Evolutionary conservation across 192 early-diverging fungal species (phyloP), one percentile per base, ranked within the genome.

Genomic region (Podochytrium sp.): DNA sequence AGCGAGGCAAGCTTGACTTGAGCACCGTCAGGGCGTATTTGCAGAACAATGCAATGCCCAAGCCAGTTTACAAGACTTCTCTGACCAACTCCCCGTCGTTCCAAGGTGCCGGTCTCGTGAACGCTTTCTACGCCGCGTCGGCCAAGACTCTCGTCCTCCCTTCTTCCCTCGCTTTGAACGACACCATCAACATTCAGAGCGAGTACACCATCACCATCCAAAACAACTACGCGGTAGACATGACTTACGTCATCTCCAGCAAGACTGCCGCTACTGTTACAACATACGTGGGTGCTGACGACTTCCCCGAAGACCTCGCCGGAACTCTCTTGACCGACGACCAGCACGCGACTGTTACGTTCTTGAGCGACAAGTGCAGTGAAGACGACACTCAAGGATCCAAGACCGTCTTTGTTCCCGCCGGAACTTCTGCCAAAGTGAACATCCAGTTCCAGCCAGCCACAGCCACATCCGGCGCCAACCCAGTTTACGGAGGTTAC

Each of bases 91-190:
- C 90, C 23, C 87, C 90, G 10, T 79, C 87, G 66, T 81, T 77
- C 57, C 90, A 91, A 73, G 92, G 92, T 12, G 82, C 81, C 42
- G 95, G 95, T 25, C 79, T 96, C 32, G 81, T 97, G 30, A 86
- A 94, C 78, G 71, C 93, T 47, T 83, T 78, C 52, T 67, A 84
- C 30, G 87, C 94, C 1, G 47, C 93, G 52, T 78, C 41, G 7
- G 73, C 90, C 7, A 81, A 84, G 10, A 78, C 80, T 1, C 39
- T 75, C 0, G 74, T 93, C 39, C 75, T 71, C 7, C 93, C 94
- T 1, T 75, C 78, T 12, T 30, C 25, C 29, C 34, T 80, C 42
- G 65, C 72, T 5, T 55, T 83, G 25, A 83, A 83, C 73, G 81
- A 83, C 70, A 78, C 78, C 53, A 43, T 43, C 57, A 67, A 67